A percentile compares a stretch with the other conserved stretches of the same genome.
Conservation (phyloP, 345 rosid species). For the Pelargonium nanum region DNA sequence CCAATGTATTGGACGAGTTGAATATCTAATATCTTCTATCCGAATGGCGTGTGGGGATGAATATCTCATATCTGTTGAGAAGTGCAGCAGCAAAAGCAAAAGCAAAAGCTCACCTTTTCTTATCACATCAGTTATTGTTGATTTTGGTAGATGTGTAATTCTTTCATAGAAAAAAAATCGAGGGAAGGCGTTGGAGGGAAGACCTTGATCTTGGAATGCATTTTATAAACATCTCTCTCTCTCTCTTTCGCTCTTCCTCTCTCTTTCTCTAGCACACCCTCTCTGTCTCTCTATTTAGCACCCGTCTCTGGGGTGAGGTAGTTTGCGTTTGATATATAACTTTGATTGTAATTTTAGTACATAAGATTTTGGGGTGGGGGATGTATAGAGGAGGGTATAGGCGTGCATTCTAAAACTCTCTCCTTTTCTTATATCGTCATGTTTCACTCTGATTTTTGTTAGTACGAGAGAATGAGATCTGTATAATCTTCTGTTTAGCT, state of each 20-base stretch:
- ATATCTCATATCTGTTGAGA: neutral
- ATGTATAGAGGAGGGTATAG: constrained; percentile 38
- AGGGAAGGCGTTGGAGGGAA: neutral
- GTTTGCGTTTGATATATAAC: constrained; percentile 11
- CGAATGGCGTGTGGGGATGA: neutral
- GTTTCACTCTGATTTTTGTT: neutral
- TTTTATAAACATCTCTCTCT: neutral
- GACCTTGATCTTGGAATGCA: neutral
- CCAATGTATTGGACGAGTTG: neutral
- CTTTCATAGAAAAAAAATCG: no score
- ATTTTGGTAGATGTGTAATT: neutral
- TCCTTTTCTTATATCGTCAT: neutral
- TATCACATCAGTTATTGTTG: neutral
- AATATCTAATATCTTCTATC: no score
- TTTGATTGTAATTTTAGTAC: constrained; percentile 21
- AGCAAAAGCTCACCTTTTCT: neutral
- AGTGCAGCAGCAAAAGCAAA: neutral
- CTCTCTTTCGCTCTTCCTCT: constrained; percentile 2
- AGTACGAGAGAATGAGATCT: neutral
- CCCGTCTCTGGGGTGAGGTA: constrained; percentile 13
- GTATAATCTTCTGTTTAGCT: neutral
- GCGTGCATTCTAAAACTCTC: constrained; percentile 6
- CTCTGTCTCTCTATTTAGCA: constrained; percentile 12
- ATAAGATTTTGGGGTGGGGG: constrained; percentile 34
- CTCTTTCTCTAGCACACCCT: constrained; percentile 8